Percentiles rank a stretch among this genome's conserved stretches.
phyloP scores from a whole-genome alignment of 2,329 filamentous ascomycete genomes.

The Graphilbum fragrans region DNA sequence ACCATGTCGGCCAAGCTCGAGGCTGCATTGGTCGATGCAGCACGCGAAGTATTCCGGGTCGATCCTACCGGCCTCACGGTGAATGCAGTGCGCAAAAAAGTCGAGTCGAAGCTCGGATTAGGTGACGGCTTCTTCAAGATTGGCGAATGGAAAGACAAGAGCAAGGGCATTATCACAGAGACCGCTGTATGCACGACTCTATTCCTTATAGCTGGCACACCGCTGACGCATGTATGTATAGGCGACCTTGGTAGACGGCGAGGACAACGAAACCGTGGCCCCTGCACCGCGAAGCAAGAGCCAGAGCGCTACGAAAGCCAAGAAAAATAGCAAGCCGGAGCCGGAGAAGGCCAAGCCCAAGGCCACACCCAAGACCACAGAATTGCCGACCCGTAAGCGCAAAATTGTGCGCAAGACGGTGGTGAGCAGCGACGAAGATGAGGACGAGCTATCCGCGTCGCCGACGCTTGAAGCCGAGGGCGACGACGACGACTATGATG shows the following conservation, averaged over 20 bases:
- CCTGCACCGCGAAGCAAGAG: too few relatives aligned
- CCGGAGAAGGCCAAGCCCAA: slow-evolving; percentile 12
- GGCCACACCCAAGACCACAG: slow-evolving; percentile 2
- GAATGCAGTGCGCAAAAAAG: slow-evolving; percentile 41
- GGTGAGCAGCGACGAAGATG: slow-evolving; percentile 5
- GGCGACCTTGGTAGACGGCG: neutral
- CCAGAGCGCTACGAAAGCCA: slow-evolving; percentile 4
- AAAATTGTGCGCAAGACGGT: neutral
- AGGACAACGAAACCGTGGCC: too few relatives aligned
- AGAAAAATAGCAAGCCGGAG: neutral
- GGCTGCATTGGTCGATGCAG: slow-evolving; percentile 31
- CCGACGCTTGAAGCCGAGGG: too few relatives aligned
- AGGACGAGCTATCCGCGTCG: too few relatives aligned
- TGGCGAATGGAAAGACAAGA: slow-evolving; percentile 43
- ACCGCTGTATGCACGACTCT: slow-evolving; percentile 32
- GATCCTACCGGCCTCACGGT: slow-evolving; percentile 39
- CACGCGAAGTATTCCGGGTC: slow-evolving; percentile 30
- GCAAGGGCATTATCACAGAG: slow-evolving; percentile 43
- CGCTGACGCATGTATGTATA: neutral
- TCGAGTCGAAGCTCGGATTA: slow-evolving; percentile 35
- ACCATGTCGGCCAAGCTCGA: slow-evolving; percentile 23
- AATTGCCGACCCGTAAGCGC: neutral
- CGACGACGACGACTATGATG: slow-evolving; percentile 4
- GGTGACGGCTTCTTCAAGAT: slow-evolving; percentile 36
- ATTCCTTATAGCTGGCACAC: neutral